phyloP scores from a whole-genome alignment of 2,329 filamentous ascomycete species.

The Aspergillus ochraceoroseus region DNA sequence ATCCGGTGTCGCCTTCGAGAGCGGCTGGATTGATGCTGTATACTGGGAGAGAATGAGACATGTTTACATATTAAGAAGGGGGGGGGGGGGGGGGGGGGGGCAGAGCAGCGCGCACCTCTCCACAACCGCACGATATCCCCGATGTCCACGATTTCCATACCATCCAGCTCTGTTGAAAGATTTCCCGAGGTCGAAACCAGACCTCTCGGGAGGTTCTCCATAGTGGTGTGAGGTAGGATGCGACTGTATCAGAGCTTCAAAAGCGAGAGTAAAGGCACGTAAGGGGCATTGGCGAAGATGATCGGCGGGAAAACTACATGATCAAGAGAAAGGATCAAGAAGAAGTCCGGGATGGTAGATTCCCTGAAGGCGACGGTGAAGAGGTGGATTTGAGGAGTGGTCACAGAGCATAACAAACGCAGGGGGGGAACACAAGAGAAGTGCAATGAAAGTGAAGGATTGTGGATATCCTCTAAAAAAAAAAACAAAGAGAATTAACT shows the following conservation, averaged over 20 bases:
- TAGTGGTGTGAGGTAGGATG: constrained; percentile 17
- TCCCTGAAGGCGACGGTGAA: constrained; percentile 1
- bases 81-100: constrained; percentile 13
- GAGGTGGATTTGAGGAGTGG: constrained; percentile 17
- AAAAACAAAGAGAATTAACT: constrained; percentile 6
- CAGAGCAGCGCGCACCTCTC: constrained; percentile 46
- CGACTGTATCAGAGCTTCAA: neutral
- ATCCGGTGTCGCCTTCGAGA: constrained; percentile 39
- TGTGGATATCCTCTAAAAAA: neutral
- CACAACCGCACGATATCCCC: constrained; percentile 45
- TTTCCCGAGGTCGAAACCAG: constrained; percentile 41
- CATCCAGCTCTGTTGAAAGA: constrained; percentile 36
- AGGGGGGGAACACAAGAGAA: constrained; percentile 11
- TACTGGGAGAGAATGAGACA: constrained; percentile 30
- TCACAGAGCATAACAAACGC: constrained; percentile 14
- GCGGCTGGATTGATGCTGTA: constrained; percentile 45
- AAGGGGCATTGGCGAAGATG: too few species aligned
- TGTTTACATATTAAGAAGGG: neutral
- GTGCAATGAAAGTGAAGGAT: constrained; percentile 2
- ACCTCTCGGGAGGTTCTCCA: constrained; percentile 41
- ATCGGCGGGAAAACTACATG: too few species aligned
- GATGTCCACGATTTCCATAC: constrained; percentile 40
- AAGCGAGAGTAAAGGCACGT: too few species aligned
- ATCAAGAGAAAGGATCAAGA: constrained; percentile 1
- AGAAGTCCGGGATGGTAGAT: too few species aligned